phyloP scores from a whole-genome alignment of 2,329 filamentous ascomycete genomes.

The Helicocarpus griseus region DNA sequence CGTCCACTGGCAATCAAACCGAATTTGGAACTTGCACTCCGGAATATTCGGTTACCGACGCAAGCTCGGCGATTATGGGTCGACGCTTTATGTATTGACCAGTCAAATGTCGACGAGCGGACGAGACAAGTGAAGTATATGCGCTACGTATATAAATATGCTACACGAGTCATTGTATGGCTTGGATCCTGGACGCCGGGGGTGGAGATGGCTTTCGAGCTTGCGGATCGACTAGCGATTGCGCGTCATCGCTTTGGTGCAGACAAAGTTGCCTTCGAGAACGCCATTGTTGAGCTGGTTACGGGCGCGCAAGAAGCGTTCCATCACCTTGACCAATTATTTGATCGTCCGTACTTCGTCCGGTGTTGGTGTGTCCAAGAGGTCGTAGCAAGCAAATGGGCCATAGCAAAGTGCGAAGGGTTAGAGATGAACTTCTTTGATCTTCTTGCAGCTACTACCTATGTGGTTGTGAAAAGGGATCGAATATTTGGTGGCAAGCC shows the following conservation, averaged over 20 bases:
- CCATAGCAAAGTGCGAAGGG: constrained; percentile 5
- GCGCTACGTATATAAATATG: constrained; percentile 9
- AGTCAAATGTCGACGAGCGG: constrained; percentile 9
- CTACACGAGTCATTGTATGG: constrained; percentile 9
- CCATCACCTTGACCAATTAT: not conserved
- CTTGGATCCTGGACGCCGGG: constrained; percentile 5
- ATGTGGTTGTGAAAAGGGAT: not conserved
- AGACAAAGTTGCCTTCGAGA: not conserved
- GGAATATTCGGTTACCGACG: not conserved
- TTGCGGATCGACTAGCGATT: constrained; percentile 1
- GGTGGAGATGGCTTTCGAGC: constrained; percentile 5
- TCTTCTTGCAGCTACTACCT: not conserved
- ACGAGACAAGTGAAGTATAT: constrained; percentile 10
- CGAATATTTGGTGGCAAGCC: not conserved
- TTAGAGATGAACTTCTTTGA: constrained; percentile 8
- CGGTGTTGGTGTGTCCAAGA: constrained; percentile 8
- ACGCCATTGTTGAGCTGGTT: not conserved
- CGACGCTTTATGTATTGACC: constrained; percentile 13
- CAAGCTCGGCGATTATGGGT: constrained; percentile 8
- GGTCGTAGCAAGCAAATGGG: constrained; percentile 13
- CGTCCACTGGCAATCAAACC: not conserved
- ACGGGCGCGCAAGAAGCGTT: not conserved
- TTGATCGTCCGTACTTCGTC: constrained; percentile 5
- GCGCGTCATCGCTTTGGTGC: not conserved
- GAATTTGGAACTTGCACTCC: constrained; percentile 5